phyloP scores from a whole-genome alignment of 2,329 filamentous ascomycete genomes.

The Grosmannia huntii region DNA sequence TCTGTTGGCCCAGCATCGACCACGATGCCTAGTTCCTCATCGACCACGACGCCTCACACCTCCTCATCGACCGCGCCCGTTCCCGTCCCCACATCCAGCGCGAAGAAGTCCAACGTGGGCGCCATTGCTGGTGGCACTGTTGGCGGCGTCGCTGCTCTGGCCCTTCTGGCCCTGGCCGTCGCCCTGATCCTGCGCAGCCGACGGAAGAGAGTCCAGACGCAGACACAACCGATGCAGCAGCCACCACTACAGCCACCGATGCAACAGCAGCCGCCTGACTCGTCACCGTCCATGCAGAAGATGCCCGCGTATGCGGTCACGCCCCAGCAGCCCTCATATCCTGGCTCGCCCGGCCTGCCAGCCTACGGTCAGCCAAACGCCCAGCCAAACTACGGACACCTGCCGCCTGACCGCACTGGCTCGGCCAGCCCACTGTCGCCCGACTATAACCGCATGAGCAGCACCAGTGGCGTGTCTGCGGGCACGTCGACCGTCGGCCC shows the following conservation, averaged over 20 bases:
- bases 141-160: conserved; percentile 20
- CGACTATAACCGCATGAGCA: conserved; percentile 8
- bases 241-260: background rate
- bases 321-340: no score
- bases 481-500: background rate
- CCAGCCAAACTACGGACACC: background rate
- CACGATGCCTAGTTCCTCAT: background rate
- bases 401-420: conserved; percentile 5
- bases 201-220: background rate
- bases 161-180: conserved; percentile 12
- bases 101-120: conserved; percentile 11
- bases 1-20: background rate
- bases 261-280: background rate
- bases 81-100: background rate
- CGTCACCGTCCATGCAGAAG: background rate
- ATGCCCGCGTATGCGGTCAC: background rate
- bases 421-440: conserved; percentile 6
- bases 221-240: no score
- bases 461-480: conserved; percentile 1
- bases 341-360: background rate
- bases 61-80: background rate
- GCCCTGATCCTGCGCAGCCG: conserved; percentile 16
- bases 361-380: background rate
- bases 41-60: background rate
- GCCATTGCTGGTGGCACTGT: conserved; percentile 22